These are phyloP conservation scores for Penicillium macrosclerotiorum DNA, from an alignment of 495 filamentous ascomycete genomes.

Conservation along the genomic window DNA sequence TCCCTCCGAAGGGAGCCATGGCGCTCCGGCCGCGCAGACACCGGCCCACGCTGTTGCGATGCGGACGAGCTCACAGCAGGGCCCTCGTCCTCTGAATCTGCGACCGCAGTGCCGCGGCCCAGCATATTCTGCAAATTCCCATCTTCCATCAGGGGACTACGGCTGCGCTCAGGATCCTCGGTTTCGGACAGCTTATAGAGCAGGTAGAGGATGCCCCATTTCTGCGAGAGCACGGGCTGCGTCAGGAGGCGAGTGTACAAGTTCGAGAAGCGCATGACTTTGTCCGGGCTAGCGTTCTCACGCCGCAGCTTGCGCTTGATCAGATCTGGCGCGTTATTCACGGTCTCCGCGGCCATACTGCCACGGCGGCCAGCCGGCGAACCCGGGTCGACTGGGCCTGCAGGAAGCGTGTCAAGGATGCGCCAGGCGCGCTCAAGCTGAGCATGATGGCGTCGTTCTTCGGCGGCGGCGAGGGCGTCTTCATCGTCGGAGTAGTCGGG, in stretches of 20 bases:
- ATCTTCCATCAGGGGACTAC: slow-evolving; percentile 42
- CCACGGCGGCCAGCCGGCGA: slow-evolving; percentile 34
- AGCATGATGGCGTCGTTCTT: slow-evolving; percentile 43
- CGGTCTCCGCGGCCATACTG: slow-evolving; percentile 48
- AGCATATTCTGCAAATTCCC: slow-evolving; percentile 38
- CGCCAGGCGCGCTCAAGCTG: slow-evolving; percentile 47
- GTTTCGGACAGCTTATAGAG: slow-evolving; percentile 77
- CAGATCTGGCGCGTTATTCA: slow-evolving; percentile 87
- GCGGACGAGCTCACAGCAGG: slow-evolving; percentile 46
- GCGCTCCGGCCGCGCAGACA: slow-evolving; percentile 18
- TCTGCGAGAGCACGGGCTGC: slow-evolving; percentile 86
- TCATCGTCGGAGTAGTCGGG: slow-evolving; percentile 42
- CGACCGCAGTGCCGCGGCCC: slow-evolving; percentile 20
- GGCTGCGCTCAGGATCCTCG: slow-evolving; percentile 30
- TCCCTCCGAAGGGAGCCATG: slow-evolving; percentile 28
- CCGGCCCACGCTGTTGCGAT: slow-evolving; percentile 35
- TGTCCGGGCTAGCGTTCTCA: slow-evolving; percentile 72
- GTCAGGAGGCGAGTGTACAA: slow-evolving; percentile 83
- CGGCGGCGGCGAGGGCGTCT: slow-evolving; percentile 39
- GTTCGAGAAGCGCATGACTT: slow-evolving; percentile 83
- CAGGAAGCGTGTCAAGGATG: slow-evolving; percentile 33
- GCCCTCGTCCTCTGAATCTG: slow-evolving; percentile 41
- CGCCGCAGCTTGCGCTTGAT: slow-evolving; percentile 83
- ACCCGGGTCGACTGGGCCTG: slow-evolving; percentile 25
- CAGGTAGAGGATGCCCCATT: slow-evolving; percentile 94